Evolutionary conservation across 495 filamentous ascomycete species (phyloP), one percentile per base, ranked within the genome.

Genomic region (Podospora bellae-mahoneyi): DNA sequence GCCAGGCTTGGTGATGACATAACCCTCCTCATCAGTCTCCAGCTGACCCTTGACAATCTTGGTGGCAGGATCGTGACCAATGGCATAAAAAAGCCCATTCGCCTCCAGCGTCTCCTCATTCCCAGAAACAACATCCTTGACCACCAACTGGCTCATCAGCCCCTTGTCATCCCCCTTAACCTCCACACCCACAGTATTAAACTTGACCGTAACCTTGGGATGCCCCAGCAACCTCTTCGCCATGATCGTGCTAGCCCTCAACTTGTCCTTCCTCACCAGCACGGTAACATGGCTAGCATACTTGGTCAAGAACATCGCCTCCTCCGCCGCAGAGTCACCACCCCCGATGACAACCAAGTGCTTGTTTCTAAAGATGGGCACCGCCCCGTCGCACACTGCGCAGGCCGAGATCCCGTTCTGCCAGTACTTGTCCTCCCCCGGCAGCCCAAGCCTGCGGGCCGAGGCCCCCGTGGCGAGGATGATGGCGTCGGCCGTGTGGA

Each of bases 401-500:
- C 95, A 99, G 62, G 95, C 95, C 66, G 89, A 93, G 76, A 99
- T 94, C 69, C 95, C 95, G 74, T 90, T 93, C 81, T 97, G 94
- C 95, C 96, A 98, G 84, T 91, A 98, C 72, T 87, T 89, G 61
- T 94, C 90, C 82, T 98, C 95, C 30, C 95, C 95, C n/a, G 88
- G 84, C 10, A 99, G 86, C 74, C 89, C 82, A 27, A 98, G 80
- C 66, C 96, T 84, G 64, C 90, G 84, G 57, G 95, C 95, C 55
- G 94, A 96, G 63, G 95, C 95, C 69, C 95, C 95, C 2, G 95
- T 99, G 18, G 95, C 95, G 59, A 99, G 90, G 80, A 99, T 97
- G 60, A 99, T 78, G 28, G 92, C 84, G 74, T 97, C 92, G 57
- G 96, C 91, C 9, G 96, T 98, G 80, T 90, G 86, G 65, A 86